Evolutionary conservation across 768 basidiomycete species (phyloP).

Genomic region (Trametes meyenii): DNA sequence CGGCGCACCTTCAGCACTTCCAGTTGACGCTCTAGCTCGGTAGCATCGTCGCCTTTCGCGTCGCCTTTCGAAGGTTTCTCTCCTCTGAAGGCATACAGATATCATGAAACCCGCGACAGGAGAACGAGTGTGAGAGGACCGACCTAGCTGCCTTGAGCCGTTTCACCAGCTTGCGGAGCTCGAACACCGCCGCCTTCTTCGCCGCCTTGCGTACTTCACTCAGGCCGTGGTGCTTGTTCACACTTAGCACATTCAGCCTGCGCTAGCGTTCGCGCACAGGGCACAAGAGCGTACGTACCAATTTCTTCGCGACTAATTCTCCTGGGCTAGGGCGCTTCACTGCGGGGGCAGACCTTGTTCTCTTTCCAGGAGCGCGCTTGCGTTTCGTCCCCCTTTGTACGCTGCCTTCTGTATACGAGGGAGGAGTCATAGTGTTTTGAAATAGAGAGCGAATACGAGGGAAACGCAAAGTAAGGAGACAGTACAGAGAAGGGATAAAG

Average conservation of each 20-base stretch:
- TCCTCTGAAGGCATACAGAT: background rate
- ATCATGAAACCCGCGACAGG: background rate
- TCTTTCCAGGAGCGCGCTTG: slow-evolving; percentile 40
- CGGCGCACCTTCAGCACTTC: slow-evolving; percentile 62
- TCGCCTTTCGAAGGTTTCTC: slow-evolving; percentile 38
- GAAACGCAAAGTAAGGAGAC: background rate
- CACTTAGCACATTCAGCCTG: slow-evolving; percentile 9
- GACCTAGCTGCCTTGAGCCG: slow-evolving; percentile 73
- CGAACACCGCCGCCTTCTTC: slow-evolving; percentile 81
- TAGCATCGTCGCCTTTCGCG: slow-evolving; percentile 41
- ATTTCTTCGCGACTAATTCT: slow-evolving; percentile 17
- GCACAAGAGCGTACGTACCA: slow-evolving; percentile 7
- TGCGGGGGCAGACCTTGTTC: slow-evolving; percentile 60
- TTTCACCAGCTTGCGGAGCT: slow-evolving; percentile 83
- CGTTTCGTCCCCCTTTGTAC: slow-evolving; percentile 32
- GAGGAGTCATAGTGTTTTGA: background rate
- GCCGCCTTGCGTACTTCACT: slow-evolving; percentile 74
- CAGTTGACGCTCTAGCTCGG: slow-evolving; percentile 62
- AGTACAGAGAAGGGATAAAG: background rate
- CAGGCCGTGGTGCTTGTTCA: slow-evolving; percentile 67
- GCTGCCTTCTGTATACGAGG: background rate
- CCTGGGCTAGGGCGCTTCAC: slow-evolving; percentile 14
- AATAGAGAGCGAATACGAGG: background rate
- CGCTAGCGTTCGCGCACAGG: background rate
- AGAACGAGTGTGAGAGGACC: slow-evolving; percentile 9